Base-by-base conservation (phyloP, 2,329 filamentous ascomycete species). In the Cercospora brassicicola region DNA sequence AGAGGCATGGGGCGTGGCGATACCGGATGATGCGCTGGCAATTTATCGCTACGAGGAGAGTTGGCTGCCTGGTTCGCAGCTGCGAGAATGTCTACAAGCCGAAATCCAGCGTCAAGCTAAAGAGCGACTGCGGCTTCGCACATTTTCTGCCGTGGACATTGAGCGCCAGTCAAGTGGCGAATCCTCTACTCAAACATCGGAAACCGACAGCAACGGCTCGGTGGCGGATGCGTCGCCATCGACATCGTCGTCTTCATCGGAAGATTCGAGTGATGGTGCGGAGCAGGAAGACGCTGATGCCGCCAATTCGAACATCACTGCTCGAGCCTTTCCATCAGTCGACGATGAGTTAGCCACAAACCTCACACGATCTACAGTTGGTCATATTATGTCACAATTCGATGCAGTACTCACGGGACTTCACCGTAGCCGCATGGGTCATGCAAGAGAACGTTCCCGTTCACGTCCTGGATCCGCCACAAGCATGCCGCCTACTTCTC, bases 51-150 rank as follows among this genome's bases (percentile, higher is more conserved):
- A 69, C 26, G 11, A n/a, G 3, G 68, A 71, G 56, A 42, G 65
- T 30, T 77, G 76, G 18, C 80, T 83, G 62, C 85, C 89, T 1
- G 90, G 90, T 71, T 81, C 83, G 0, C 85, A 86, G 23, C 76
- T 97, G 39, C 88, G 91, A 73, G 91, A 94, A 59, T 86, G 89
- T 59, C 75, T 97, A 2, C 83, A 88, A 10, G 92, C 91, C 0
- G 77, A 85, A 1, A 87, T 92, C 30, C 75, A 94, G 68, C 87
- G 87, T 57, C 79, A 84, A 18, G 91, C 92, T 0, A 94, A 91
- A 76, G 85, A 90, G 71, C 86, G 81, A 42, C 74, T 73, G 30
- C 33, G 39, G 15, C n/a, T 63, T 15, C 65, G 70, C 20, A 33
- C 18, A 59, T 53, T 66, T 48, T 23, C 15, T 4, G 30, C 26